phyloP scores from a whole-genome alignment of 768 basidiomycete species.

The Lactarius sp. region DNA sequence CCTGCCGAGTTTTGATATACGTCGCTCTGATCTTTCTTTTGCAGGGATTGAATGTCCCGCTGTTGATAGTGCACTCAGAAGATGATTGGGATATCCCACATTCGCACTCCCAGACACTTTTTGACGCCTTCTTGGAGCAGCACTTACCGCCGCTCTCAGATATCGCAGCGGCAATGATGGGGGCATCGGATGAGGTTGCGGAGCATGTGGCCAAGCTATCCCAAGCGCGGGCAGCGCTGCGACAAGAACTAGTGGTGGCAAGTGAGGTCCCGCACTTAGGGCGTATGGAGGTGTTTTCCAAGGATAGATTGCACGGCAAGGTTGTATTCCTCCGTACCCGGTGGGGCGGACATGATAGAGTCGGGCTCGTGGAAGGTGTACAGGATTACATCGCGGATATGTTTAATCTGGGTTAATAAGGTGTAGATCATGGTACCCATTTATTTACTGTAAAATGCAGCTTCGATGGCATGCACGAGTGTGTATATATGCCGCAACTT shows the following conservation, averaged over 20 bases:
- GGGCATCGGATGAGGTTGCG: constrained; percentile 41
- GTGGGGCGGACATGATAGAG: constrained; percentile 53
- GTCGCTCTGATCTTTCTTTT: not conserved
- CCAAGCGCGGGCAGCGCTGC: constrained; percentile 37
- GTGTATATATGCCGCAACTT: not conserved
- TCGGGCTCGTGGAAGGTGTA: constrained; percentile 61
- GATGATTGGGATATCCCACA: constrained; percentile 73
- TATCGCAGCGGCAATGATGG: constrained; percentile 31
- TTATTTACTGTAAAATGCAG: not conserved
- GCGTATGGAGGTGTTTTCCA: constrained; percentile 48
- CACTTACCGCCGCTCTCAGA: constrained; percentile 44
- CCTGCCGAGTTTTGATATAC: not conserved
- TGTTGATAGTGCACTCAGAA: constrained; percentile 68
- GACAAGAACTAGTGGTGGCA: constrained; percentile 43
- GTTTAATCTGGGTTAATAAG: constrained; percentile 26
- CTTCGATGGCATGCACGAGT: not conserved
- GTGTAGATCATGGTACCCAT: not conserved
- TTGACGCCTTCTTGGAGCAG: constrained; percentile 60
- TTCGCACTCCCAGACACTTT: constrained; percentile 62
- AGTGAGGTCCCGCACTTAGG: constrained; percentile 47
- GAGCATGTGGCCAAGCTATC: constrained; percentile 37
- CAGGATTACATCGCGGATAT: constrained; percentile 48
- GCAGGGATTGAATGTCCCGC: constrained; percentile 61
- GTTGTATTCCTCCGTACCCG: constrained; percentile 54
- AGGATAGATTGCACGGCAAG: constrained; percentile 36